Evolutionary conservation across 768 basidiomycete species (phyloP).

Genomic region (Rhodotorula taiwanensis): DNA sequence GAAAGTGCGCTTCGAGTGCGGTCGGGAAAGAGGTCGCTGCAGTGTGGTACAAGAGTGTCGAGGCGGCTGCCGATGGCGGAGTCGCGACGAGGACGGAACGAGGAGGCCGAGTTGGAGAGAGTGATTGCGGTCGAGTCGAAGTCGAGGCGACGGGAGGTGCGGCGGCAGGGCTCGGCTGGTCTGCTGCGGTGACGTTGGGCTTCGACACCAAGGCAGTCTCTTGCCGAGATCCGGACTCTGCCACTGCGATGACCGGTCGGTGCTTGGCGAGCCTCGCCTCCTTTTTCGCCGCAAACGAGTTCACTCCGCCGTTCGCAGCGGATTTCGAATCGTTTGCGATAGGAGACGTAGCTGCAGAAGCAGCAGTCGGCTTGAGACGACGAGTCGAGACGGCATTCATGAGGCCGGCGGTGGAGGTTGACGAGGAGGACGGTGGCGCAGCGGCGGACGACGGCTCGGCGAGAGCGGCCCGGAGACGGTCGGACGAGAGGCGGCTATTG

Average conservation of each 20-base stretch:
- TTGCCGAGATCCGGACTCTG: no score
- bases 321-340: neutral
- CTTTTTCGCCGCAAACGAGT: slow-evolving; percentile 18
- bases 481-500: neutral
- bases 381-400: slow-evolving; percentile 11
- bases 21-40: neutral
- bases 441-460: neutral
- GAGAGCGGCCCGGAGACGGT: slow-evolving; percentile 20
- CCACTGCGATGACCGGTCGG: no score
- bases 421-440: neutral
- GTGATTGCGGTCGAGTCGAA: neutral
- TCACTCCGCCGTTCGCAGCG: no score
- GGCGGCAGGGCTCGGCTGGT: neutral
- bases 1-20: slow-evolving; percentile 15
- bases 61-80: neutral
- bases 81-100: neutral
- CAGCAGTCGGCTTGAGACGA: neutral
- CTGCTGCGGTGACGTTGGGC: no score
- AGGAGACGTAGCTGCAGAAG: neutral
- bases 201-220: no score
- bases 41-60: neutral
- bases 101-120: neutral
- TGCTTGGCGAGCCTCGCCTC: neutral
- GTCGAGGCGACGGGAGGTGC: neutral
- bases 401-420: neutral